phyloP scores from a whole-genome alignment of 257 asterid species.

The Thymus quinquecostatus region DNA sequence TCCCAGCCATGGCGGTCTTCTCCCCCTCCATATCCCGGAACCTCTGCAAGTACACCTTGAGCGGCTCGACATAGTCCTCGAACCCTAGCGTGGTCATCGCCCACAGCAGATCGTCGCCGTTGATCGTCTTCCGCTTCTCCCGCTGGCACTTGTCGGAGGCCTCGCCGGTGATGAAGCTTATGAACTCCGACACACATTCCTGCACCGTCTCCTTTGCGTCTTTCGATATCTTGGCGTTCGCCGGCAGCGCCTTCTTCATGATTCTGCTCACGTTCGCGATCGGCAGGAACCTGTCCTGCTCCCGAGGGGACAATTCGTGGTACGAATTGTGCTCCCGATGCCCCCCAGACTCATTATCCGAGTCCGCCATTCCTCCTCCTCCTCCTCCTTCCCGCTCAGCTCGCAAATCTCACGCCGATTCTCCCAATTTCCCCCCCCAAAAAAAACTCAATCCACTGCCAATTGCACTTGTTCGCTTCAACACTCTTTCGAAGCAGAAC shows the following conservation, averaged over 20 bases:
- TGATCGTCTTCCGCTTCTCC: conserved; percentile 68
- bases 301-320: conserved; percentile 52
- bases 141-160: conserved; percentile 76
- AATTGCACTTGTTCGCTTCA: background rate
- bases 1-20: conserved; percentile 55
- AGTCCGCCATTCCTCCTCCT: conserved; percentile 61
- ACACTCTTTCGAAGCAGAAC: no score
- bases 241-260: conserved; percentile 71
- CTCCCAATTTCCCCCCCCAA: background rate
- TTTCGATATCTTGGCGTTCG: conserved; percentile 70
- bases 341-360: conserved; percentile 87
- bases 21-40: conserved; percentile 72
- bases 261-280: conserved; percentile 73
- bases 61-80: conserved; percentile 69
- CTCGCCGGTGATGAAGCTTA: conserved; percentile 74
- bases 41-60: conserved; percentile 62
- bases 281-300: conserved; percentile 71
- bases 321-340: conserved; percentile 48
- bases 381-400: background rate
- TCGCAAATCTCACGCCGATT: background rate
- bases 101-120: conserved; percentile 72
- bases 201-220: conserved; percentile 76
- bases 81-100: conserved; percentile 78
- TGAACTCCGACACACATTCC: conserved; percentile 76
- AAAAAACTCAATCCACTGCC: background rate